Percentiles rank a stretch among this genome's conserved stretches.
These are phyloP conservation scores for Aphanomyces stellatus DNA, from an alignment of 352 stramenopile genomes.

Conservation along the genomic window DNA sequence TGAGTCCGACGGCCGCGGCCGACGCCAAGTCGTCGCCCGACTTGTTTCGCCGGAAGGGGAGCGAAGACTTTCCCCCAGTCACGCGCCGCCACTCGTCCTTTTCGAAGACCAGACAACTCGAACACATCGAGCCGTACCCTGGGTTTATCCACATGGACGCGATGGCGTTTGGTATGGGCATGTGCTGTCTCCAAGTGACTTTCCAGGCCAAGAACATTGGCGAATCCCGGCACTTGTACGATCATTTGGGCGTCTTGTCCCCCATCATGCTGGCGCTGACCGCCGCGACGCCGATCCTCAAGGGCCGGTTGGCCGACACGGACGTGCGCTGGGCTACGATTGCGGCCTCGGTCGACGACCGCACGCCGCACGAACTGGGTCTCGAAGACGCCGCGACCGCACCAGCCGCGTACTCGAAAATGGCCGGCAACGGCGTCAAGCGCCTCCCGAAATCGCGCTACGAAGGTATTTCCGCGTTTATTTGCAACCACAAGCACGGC, in stretches of 20 bases:
- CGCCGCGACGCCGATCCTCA: slow-evolving; percentile 97
- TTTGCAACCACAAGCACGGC: slow-evolving; percentile 85
- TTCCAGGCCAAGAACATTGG: slow-evolving; percentile 97
- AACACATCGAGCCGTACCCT: slow-evolving; percentile 53
- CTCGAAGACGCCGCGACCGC: slow-evolving; percentile 33
- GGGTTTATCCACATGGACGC: slow-evolving; percentile 98
- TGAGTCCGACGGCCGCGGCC: too few relatives aligned
- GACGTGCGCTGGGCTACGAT: slow-evolving; percentile 96
- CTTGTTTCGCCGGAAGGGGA: too few relatives aligned
- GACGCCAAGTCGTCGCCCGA: too few relatives aligned
- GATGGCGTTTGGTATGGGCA: slow-evolving; percentile 99
- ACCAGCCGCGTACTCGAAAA: slow-evolving; percentile 72
- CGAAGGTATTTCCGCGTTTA: slow-evolving; percentile 85
- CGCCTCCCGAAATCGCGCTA: slow-evolving; percentile 94
- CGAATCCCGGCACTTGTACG: slow-evolving; percentile 98
- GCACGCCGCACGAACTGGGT: slow-evolving; percentile 73
- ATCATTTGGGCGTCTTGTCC: slow-evolving; percentile 98
- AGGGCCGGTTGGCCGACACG: slow-evolving; percentile 87
- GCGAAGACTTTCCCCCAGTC: neutral
- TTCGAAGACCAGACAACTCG: slow-evolving; percentile 14
- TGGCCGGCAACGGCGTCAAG: slow-evolving; percentile 89
- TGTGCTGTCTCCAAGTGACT: slow-evolving; percentile 99
- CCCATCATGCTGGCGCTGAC: slow-evolving; percentile 98
- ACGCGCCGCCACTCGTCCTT: slow-evolving; percentile 17
- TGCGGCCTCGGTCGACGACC: slow-evolving; percentile 95